Conservation (phyloP, 2,329 filamentous ascomycete genomes). For the Parafenestella ontariensis region DNA sequence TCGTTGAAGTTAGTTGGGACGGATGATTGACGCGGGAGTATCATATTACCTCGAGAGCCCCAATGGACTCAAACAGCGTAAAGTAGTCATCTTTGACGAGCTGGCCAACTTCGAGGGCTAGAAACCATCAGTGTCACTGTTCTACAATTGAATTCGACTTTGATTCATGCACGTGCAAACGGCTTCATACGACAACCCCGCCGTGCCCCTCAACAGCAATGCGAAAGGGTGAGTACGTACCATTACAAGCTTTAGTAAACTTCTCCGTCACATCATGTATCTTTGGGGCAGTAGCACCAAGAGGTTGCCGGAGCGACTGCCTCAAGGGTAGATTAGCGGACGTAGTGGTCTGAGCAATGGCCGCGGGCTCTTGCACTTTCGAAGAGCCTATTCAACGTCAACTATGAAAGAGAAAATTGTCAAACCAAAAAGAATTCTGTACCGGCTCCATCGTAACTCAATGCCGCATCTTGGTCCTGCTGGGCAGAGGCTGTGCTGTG, state of each 20-base stretch:
- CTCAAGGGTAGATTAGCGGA: conserved; percentile 38
- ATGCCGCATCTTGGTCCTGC: conserved; percentile 9
- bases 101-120: conserved; percentile 79
- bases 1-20: conserved; percentile 1
- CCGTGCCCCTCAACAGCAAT: conserved; percentile 16
- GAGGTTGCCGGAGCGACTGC: conserved; percentile 31
- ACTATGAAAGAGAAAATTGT: conserved; percentile 1
- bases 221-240: conserved; percentile 47
- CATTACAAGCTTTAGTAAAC: conserved; percentile 60
- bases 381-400: conserved; percentile 27
- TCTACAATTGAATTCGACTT: not conserved
- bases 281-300: conserved; percentile 40
- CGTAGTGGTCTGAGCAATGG: conserved; percentile 19
- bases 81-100: conserved; percentile 94
- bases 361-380: conserved; percentile 21
- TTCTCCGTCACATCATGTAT: conserved; percentile 63
- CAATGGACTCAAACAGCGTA: conserved; percentile 92
- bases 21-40: not conserved
- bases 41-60: conserved; percentile 71
- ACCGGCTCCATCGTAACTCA: conserved; percentile 26
- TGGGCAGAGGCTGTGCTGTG: conserved; percentile 30
- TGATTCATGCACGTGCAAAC: conserved; percentile 6
- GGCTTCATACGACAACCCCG: conserved; percentile 17
- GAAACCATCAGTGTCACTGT: conserved; percentile 16
- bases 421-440: not conserved